phyloP scores from a whole-genome alignment of 1,284 basidiomycete species.

The Leccinum fuscescens region DNA sequence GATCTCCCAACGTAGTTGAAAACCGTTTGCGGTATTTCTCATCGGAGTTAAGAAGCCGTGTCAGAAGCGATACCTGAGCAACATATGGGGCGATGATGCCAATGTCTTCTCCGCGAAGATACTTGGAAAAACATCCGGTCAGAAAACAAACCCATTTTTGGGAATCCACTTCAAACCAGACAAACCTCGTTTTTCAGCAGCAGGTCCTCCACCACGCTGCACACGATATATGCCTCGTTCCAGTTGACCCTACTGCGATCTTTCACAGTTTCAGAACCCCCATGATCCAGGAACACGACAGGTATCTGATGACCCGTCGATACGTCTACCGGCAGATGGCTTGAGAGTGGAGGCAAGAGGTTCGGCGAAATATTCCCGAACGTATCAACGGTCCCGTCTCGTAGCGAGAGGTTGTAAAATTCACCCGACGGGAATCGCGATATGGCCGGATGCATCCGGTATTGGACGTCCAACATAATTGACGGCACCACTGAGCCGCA shows the following conservation, averaged over 20 bases:
- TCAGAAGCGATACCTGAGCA: constrained; percentile 74
- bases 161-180: constrained; percentile 12
- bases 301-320: constrained; percentile 42
- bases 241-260: constrained; percentile 73
- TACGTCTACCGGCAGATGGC: constrained; percentile 43
- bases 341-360: constrained; percentile 60
- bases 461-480: constrained; percentile 89
- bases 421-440: constrained; percentile 81
- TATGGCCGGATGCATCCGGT: constrained; percentile 92
- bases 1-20: constrained; percentile 54
- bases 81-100: constrained; percentile 88
- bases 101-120: constrained; percentile 69
- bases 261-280: constrained; percentile 60
- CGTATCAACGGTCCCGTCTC: constrained; percentile 69
- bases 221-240: constrained; percentile 76
- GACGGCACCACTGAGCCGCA: constrained; percentile 62
- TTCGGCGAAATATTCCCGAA: constrained; percentile 51
- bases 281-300: constrained; percentile 80
- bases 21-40: constrained; percentile 52
- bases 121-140: constrained; percentile 37
- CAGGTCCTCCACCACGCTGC: constrained; percentile 76
- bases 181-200: constrained; percentile 69
- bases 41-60: constrained; percentile 59
- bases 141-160: constrained; percentile 8
- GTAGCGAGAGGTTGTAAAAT: constrained; percentile 75